phyloP scores from a whole-genome alignment of 495 filamentous ascomycete genomes.

The Cercophora scortea region DNA sequence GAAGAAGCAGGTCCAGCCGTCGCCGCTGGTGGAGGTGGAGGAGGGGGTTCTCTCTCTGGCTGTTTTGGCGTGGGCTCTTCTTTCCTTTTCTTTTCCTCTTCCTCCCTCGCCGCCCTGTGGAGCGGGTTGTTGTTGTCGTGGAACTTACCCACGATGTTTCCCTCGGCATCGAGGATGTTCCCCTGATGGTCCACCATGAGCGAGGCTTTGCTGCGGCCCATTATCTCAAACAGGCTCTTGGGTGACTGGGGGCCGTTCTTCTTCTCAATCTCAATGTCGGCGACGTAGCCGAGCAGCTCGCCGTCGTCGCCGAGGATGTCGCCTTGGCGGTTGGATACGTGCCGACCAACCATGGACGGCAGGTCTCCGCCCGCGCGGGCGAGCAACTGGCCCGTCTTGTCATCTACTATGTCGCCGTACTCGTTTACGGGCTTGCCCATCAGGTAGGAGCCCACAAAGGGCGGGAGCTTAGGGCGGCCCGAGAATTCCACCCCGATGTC shows the following conservation, averaged over 20 bases:
- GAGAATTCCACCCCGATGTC: constrained; percentile 10
- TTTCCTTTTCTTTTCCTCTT: constrained; percentile 5
- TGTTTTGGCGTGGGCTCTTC: background rate
- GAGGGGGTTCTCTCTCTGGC: background rate
- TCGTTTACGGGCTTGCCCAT: constrained; percentile 64
- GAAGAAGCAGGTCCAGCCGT: too few relatives aligned
- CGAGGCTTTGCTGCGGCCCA: constrained; percentile 24
- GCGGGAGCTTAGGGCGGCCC: constrained; percentile 16
- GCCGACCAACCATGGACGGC: constrained; percentile 36
- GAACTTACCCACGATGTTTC: constrained; percentile 38
- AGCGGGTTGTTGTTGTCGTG: constrained; percentile 31
- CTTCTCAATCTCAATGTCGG: constrained; percentile 29
- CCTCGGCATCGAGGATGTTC: constrained; percentile 36
- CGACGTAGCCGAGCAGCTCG: constrained; percentile 40
- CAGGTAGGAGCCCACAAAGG: constrained; percentile 48
- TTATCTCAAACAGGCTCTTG: constrained; percentile 27
- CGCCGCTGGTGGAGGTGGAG: background rate
- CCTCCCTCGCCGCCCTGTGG: constrained; percentile 18
- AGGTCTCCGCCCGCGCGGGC: constrained; percentile 39
- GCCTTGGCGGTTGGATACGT: constrained; percentile 31
- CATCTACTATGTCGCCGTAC: constrained; percentile 70
- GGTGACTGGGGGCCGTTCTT: constrained; percentile 7
- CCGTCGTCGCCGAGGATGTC: constrained; percentile 38
- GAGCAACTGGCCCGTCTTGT: constrained; percentile 31
- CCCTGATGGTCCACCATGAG: constrained; percentile 37